phyloP scores from a whole-genome alignment of 129 eudicot genomes.

The Oenanthe sinensis region DNA sequence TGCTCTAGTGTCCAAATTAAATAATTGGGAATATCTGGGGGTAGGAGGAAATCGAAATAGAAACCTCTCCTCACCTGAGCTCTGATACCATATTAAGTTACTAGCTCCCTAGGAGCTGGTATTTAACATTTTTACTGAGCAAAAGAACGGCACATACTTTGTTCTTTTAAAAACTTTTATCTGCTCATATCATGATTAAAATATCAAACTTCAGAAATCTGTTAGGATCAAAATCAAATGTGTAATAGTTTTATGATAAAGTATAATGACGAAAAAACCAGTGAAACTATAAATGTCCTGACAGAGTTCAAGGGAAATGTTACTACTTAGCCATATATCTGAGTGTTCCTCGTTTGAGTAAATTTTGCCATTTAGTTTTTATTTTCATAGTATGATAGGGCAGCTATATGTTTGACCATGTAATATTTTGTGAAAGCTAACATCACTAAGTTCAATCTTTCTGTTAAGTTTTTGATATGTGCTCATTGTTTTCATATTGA shows the following conservation, averaged over 20 bases:
- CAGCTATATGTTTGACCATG: too few species aligned
- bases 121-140: not conserved
- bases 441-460: not conserved
- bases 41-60: not conserved
- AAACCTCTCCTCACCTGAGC: not conserved
- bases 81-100: not conserved
- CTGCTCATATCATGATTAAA: not conserved
- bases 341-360: too few species aligned
- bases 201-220: not conserved
- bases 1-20: not conserved
- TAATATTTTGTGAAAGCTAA: not conserved
- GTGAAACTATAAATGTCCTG: not conserved
- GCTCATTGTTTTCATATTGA: conserved; percentile 5
- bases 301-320: not conserved
- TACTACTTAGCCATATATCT: too few species aligned
- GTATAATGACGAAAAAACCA: not conserved
- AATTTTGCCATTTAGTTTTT: too few species aligned
- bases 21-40: not conserved
- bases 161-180: not conserved
- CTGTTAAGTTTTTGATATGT: not conserved
- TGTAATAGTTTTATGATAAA: not conserved
- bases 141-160: not conserved
- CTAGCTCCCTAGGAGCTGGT: not conserved
- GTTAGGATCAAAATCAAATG: not conserved
- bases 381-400: too few species aligned